A percentile compares a stretch with the other conserved stretches of the same genome.
Conservation (phyloP, 2,329 filamentous ascomycete species). For the Lizonia empirigonia region DNA sequence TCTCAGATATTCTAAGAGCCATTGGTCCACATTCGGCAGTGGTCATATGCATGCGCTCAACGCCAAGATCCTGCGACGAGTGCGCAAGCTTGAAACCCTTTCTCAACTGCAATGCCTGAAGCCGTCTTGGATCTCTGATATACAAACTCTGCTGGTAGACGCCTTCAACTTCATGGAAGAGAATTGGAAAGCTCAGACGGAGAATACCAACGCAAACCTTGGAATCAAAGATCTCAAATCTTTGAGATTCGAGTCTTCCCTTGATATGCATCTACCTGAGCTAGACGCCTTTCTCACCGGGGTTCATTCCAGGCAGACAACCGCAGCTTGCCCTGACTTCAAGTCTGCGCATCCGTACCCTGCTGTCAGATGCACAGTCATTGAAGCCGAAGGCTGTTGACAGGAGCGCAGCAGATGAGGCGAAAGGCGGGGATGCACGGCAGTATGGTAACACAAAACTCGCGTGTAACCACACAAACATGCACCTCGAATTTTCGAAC, state of each 20-base stretch:
- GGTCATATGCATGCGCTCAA: slow-evolving; percentile 20
- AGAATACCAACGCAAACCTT: slow-evolving; percentile 6
- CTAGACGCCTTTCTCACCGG: slow-evolving; percentile 26
- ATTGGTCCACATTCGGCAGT: slow-evolving; percentile 14
- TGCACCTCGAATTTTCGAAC: no score
- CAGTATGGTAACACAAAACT: no score
- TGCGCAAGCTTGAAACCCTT: slow-evolving; percentile 30
- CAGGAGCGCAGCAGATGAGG: no score
- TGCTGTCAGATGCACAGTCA: no score
- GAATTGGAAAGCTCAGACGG: slow-evolving; percentile 16
- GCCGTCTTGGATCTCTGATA: slow-evolving; percentile 7
- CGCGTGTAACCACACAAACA: no score
- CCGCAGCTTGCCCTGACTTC: slow-evolving; percentile 11
- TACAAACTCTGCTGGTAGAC: slow-evolving; percentile 3
- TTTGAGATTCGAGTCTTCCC: slow-evolving; percentile 22
- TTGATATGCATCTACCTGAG: slow-evolving; percentile 22
- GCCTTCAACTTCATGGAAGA: slow-evolving; percentile 18
- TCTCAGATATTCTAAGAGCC: slow-evolving; percentile 3
- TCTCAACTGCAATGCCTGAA: slow-evolving; percentile 8
- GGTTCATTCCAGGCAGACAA: slow-evolving; percentile 9
- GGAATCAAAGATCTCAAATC: slow-evolving; percentile 3
- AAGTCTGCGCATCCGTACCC: slow-evolving; percentile 16
- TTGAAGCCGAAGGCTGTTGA: no score
- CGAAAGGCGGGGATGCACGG: no score
- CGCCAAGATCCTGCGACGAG: slow-evolving; percentile 29